Evolutionary conservation across 208 protist genomes (phyloP).

Genomic region (Leishmania martiniquensis): DNA sequence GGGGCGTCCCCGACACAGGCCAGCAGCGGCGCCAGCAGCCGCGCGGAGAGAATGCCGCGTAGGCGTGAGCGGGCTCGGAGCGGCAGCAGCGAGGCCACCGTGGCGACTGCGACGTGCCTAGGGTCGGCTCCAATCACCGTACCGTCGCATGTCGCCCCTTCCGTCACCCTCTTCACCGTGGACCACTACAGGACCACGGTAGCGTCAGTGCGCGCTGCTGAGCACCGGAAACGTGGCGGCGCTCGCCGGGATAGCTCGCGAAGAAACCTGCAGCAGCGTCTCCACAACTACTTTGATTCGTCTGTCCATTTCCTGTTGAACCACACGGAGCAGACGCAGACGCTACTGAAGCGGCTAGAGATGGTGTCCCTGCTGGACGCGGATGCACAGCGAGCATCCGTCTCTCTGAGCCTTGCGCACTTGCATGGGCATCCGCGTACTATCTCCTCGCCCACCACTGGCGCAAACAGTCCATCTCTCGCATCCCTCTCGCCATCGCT

Average conservation of each 20-base stretch:
- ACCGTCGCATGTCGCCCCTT: constrained; percentile 12
- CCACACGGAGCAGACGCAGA: constrained; percentile 62
- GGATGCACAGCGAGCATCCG: constrained; percentile 57
- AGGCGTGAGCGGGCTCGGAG: neutral
- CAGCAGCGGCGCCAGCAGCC: neutral
- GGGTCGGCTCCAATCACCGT: constrained; percentile 1
- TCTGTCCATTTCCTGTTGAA: constrained; percentile 71
- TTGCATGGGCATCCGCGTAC: constrained; percentile 32
- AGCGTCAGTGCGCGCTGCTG: constrained; percentile 25
- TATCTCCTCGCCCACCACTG: constrained; percentile 1
- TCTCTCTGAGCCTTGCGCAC: constrained; percentile 49
- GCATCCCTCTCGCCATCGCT: neutral
- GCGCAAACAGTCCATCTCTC: neutral
- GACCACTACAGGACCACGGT: constrained; percentile 34
- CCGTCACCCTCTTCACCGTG: constrained; percentile 31
- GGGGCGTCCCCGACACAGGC: neutral
- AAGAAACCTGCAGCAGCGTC: constrained; percentile 40
- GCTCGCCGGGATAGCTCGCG: constrained; percentile 35
- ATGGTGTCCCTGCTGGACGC: constrained; percentile 61
- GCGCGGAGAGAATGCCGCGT: neutral
- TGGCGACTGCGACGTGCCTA: neutral
- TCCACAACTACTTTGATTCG: constrained; percentile 74
- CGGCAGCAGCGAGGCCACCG: constrained; percentile 5
- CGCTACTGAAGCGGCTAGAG: constrained; percentile 69
- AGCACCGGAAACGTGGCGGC: constrained; percentile 27